Percentiles rank a stretch among this genome's conserved stretches.
Conservation (phyloP, 495 filamentous ascomycete species). For the Podospora pseudoanserina region DNA sequence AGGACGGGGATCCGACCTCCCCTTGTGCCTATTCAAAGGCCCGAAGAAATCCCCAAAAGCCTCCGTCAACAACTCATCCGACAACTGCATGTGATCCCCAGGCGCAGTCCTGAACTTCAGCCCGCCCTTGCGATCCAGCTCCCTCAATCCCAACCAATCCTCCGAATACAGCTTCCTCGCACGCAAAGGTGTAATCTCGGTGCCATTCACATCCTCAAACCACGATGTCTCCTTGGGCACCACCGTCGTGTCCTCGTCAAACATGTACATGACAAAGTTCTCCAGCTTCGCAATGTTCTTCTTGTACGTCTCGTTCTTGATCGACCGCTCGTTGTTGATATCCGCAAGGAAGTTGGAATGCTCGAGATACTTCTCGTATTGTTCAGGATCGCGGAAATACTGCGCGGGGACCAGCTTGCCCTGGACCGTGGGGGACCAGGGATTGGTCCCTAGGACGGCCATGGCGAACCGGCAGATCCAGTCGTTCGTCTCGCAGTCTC, state of each 20-base stretch:
- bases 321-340: slow-evolving; percentile 84
- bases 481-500: slow-evolving; percentile 59
- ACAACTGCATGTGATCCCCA: slow-evolving; percentile 82
- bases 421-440: slow-evolving; percentile 76
- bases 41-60: slow-evolving; percentile 74
- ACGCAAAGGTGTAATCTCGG: slow-evolving; percentile 61
- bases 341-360: slow-evolving; percentile 94
- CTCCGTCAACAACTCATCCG: slow-evolving; percentile 59
- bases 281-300: slow-evolving; percentile 65
- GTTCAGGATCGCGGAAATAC: slow-evolving; percentile 78
- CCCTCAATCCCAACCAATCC: slow-evolving; percentile 89
- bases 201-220: slow-evolving; percentile 83
- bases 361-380: slow-evolving; percentile 72
- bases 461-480: slow-evolving; percentile 77
- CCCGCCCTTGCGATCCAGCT: slow-evolving; percentile 73
- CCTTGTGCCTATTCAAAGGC: slow-evolving; percentile 33
- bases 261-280: slow-evolving; percentile 85
- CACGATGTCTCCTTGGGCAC: slow-evolving; percentile 89
- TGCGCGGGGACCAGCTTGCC: slow-evolving; percentile 82
- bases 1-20: slow-evolving; percentile 24
- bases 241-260: slow-evolving; percentile 78
- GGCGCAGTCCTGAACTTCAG: slow-evolving; percentile 67
- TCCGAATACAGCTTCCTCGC: slow-evolving; percentile 77
- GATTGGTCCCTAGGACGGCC: slow-evolving; percentile 65
- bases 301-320: slow-evolving; percentile 73